A percentile compares a stretch with the other conserved stretches of the same genome.
Conservation (phyloP, 495 filamentous ascomycete genomes). For the Xylaria cubensis region DNA sequence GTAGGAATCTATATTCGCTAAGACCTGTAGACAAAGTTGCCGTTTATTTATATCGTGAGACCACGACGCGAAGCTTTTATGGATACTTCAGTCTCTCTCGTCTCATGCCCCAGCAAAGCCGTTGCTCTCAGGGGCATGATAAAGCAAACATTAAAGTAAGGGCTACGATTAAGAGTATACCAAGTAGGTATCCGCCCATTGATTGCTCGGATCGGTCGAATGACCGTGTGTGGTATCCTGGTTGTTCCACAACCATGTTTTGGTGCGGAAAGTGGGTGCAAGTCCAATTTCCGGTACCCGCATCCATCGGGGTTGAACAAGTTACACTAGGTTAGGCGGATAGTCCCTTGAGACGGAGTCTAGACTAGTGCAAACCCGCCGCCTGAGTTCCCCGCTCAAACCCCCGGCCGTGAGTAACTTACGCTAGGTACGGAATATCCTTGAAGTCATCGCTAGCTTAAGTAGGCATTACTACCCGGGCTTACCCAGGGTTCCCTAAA, state of each 20-base stretch:
- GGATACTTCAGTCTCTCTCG: background rate
- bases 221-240: background rate
- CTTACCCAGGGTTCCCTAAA: background rate
- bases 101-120: background rate
- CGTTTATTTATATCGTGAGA: background rate
- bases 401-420: background rate
- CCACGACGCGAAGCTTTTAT: background rate
- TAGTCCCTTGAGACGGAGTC: constrained; percentile 8
- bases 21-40: background rate
- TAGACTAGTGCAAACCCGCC: background rate
- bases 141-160: background rate
- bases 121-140: background rate
- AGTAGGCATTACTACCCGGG: background rate
- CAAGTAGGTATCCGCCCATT: background rate
- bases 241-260: background rate
- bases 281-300: constrained; percentile 6
- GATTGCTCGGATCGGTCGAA: background rate
- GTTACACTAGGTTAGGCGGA: background rate
- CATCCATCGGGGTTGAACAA: background rate
- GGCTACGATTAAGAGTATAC: background rate
- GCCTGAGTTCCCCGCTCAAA: background rate
- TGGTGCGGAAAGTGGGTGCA: background rate
- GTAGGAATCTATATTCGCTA: background rate
- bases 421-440: background rate
- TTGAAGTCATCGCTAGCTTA: constrained; percentile 13